These are phyloP conservation scores for Pichia nanzhaoensis DNA, from an alignment of 805 yeast species.

Conservation along the genomic window DNA sequence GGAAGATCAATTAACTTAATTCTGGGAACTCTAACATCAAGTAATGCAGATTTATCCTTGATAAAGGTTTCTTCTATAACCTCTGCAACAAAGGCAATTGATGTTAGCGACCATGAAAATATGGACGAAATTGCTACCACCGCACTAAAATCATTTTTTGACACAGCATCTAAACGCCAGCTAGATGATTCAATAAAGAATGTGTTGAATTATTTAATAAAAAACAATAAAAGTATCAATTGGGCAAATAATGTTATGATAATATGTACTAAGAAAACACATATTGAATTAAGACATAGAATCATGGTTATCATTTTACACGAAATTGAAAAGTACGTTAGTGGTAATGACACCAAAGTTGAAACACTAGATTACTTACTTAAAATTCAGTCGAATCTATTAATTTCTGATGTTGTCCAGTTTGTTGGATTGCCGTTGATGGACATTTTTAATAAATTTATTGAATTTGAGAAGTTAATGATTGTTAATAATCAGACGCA, in stretches of 20 bases:
- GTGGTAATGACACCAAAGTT: conserved; percentile 9
- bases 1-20: conserved; percentile 34
- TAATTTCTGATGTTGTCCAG: conserved; percentile 66
- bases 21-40: conserved; percentile 28
- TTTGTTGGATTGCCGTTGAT: conserved; percentile 83
- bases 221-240: conserved; percentile 19
- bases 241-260: conserved; percentile 60
- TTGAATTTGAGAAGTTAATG: conserved; percentile 39
- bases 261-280: conserved; percentile 68
- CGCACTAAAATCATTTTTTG: conserved; percentile 56
- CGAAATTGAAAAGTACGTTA: conserved; percentile 40
- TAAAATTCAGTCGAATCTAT: conserved; percentile 36
- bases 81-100: neutral
- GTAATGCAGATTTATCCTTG: conserved; percentile 16
- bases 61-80: conserved; percentile 11
- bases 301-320: conserved; percentile 27
- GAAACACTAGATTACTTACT: conserved; percentile 18
- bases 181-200: conserved; percentile 50
- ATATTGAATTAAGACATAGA: conserved; percentile 29
- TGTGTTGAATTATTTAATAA: conserved; percentile 40
- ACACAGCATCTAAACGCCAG: conserved; percentile 55
- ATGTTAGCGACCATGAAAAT: neutral
- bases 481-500: conserved; percentile 25
- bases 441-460: conserved; percentile 60
- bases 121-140: conserved; percentile 18